These are phyloP conservation scores for Kalanchoe fedtschenkoi DNA, from an alignment of 164 flowering plant species.

Conservation along the genomic window DNA sequence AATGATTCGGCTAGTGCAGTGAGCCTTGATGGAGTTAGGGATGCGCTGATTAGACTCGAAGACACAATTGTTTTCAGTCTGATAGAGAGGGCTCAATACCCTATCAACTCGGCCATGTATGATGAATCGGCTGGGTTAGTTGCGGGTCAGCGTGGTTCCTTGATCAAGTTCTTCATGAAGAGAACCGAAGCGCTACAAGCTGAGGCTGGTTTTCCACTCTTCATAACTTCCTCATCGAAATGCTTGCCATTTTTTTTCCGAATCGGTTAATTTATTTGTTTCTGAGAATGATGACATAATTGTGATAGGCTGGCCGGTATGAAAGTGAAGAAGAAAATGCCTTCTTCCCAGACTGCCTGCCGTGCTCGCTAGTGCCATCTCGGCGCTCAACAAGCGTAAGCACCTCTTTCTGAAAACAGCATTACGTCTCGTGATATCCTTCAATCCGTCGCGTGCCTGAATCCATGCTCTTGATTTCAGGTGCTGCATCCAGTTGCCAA, in stretches of 20 bases:
- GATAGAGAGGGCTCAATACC: conserved; percentile 63
- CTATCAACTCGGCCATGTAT: conserved; percentile 45
- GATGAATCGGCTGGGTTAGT: conserved; percentile 10
- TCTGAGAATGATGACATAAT: neutral
- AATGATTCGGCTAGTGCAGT: conserved; percentile 8
- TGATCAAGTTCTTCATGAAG: conserved; percentile 35
- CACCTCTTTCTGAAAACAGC: conserved; percentile 27
- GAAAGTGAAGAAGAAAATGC: conserved; percentile 68
- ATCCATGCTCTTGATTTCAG: conserved; percentile 19
- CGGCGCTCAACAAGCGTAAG: neutral
- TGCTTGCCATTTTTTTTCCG: no score
- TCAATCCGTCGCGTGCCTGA: neutral
- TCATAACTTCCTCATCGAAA: no score
- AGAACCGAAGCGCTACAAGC: conserved; percentile 60
- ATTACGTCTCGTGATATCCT: neutral
- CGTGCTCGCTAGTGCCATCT: conserved; percentile 31
- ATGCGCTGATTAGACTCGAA: conserved; percentile 57
- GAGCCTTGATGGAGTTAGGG: conserved; percentile 43
- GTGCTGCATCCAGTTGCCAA: conserved; percentile 57
- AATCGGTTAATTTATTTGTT: neutral
- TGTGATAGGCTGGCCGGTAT: conserved; percentile 58
- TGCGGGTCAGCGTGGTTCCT: conserved; percentile 29
- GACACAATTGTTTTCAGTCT: conserved; percentile 64
- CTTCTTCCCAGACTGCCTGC: conserved; percentile 66
- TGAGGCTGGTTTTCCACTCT: conserved; percentile 25